Base-by-base conservation (phyloP, 2,329 filamentous ascomycete species). In the Cladosporium colombiae region DNA sequence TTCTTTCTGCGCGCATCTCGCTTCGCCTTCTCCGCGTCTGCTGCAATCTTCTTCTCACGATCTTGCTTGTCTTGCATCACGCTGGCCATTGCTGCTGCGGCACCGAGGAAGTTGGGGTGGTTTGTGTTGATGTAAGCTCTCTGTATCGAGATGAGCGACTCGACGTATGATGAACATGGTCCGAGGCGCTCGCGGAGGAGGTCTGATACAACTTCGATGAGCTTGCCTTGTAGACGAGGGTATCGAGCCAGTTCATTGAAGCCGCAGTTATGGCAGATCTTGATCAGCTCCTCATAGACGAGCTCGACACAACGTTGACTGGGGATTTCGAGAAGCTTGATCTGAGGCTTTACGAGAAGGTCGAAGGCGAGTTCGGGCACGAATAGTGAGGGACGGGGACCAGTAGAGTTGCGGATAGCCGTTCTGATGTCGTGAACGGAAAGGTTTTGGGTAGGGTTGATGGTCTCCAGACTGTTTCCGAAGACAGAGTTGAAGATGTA, bases 401-500 rank as follows among this genome's bases (percentile, higher is more conserved):
- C 95, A 21, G 95, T 99, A 1, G 95, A 99, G 81, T 99, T 99
- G 73, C 95, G 90, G 72, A 99, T 99, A 4, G 95, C 95, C 14
- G 95, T 99, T 76, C 95, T 88, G 71, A 99, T 99, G 76, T 99
- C 95, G 58, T 94, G 87, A 16, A 94, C 91, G 7, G 95, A 95
- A 67, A 99, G 88, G 75, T 99, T 99, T 57, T 90, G 92, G 1
- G 94, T 99, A 5, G 95, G 95, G 73, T 99, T 94, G 71, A 99
- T 97, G 25, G 93, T 91, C 78, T 99, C 95, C 60, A 99, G 84
- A 23, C 94, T 96, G 79, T 94, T 97, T 66, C 95, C 95, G 78
- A 98, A 99, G 52, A 98, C 94, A 5, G 93, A 97, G 81, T 98
- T 98, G 85, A 97, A 98, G 72, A 98, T 97, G 81, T 98, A 97